phyloP scores from a whole-genome alignment of 1,284 basidiomycete genomes.

The Cutaneotrichosporon cavernicola region DNA sequence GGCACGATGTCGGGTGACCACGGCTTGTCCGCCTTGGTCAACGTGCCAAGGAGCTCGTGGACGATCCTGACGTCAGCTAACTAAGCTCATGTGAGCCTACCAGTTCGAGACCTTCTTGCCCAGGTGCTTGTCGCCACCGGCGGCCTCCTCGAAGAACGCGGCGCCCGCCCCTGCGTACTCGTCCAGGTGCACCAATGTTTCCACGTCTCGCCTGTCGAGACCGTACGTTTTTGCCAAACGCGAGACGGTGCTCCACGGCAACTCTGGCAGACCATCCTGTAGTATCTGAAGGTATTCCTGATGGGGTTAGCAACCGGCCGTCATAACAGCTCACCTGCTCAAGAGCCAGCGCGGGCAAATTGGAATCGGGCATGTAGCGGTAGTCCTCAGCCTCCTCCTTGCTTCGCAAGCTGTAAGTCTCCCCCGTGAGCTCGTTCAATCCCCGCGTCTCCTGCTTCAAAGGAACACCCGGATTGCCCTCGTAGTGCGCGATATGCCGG shows the following conservation, averaged over 20 bases:
- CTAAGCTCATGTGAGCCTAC: slow-evolving; percentile 53
- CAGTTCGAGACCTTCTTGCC: slow-evolving; percentile 77
- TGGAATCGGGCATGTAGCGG: slow-evolving; percentile 97
- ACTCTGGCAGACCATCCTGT: slow-evolving; percentile 66
- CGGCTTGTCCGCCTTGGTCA: slow-evolving; percentile 61
- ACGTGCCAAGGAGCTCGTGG: slow-evolving; percentile 77
- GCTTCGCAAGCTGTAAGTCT: slow-evolving; percentile 77
- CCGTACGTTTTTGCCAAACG: slow-evolving; percentile 62
- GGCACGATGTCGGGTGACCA: slow-evolving; percentile 67
- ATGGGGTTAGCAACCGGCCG: background rate
- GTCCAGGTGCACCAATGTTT: slow-evolving; percentile 74
- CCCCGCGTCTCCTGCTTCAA: slow-evolving; percentile 81
- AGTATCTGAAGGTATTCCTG: slow-evolving; percentile 66
- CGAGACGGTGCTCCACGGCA: slow-evolving; percentile 66
- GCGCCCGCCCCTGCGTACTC: slow-evolving; percentile 58
- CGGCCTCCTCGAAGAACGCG: slow-evolving; percentile 71
- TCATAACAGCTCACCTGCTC: slow-evolving; percentile 44
- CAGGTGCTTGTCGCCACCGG: slow-evolving; percentile 24
- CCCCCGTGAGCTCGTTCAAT: slow-evolving; percentile 76
- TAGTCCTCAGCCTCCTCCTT: slow-evolving; percentile 97
- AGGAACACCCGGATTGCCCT: slow-evolving; percentile 28
- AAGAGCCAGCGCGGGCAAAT: slow-evolving; percentile 76
- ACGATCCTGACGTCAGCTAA: slow-evolving; percentile 64
- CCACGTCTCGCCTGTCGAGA: slow-evolving; percentile 65
- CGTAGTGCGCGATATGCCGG: slow-evolving; percentile 48